Evolutionary conservation across 768 basidiomycete species (phyloP).

Genomic region (Termitomyces sp.): DNA sequence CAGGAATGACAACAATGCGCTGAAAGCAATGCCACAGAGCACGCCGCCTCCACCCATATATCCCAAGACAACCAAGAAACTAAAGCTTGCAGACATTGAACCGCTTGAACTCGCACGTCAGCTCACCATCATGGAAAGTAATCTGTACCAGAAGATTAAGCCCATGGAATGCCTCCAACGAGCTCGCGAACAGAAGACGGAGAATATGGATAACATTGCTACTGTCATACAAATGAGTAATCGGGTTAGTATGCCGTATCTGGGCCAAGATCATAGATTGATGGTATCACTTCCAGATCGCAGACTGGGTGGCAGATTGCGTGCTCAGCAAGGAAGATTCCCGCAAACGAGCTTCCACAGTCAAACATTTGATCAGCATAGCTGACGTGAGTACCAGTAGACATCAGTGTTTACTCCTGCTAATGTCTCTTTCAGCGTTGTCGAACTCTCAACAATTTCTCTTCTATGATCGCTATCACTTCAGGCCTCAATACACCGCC

Average conservation of each 20-base stretch:
- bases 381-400: constrained; percentile 67
- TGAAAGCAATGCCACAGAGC: constrained; percentile 50
- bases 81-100: constrained; percentile 84
- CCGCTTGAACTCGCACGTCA: constrained; percentile 89
- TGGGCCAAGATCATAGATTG: not conserved
- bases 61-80: constrained; percentile 63
- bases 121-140: constrained; percentile 86
- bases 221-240: constrained; percentile 86
- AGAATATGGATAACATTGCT: constrained; percentile 78
- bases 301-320: constrained; percentile 86
- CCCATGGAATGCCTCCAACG: constrained; percentile 87
- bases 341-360: constrained; percentile 68
- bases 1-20: constrained; percentile 48
- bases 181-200: constrained; percentile 70
- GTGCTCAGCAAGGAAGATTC: constrained; percentile 81
- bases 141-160: constrained; percentile 80
- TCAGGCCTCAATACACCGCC: constrained; percentile 93
- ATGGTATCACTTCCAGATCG: constrained; percentile 49
- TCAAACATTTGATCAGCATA: constrained; percentile 88
- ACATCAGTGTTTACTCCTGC: not conserved
- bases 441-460: constrained; percentile 86
- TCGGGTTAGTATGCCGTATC: constrained; percentile 40
- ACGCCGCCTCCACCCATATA: constrained; percentile 70
- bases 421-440: constrained; percentile 56
- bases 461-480: constrained; percentile 93